These are phyloP conservation scores for Astragalus glycyphyllos DNA, from an alignment of 306 rosid species.

Conservation along the genomic window DNA sequence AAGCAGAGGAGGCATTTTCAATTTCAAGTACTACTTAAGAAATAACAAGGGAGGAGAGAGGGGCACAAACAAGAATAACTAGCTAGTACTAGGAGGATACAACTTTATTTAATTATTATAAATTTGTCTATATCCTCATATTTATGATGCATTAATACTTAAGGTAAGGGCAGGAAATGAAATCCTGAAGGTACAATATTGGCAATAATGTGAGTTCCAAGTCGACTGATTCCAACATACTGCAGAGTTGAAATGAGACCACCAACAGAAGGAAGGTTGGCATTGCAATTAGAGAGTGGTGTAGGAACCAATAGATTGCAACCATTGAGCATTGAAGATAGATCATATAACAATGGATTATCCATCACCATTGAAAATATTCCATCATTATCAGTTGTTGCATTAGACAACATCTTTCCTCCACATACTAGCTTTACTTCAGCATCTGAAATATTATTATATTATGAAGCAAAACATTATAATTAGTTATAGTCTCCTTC, in stretches of 20 bases:
- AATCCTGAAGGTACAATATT: slow-evolving; percentile 46
- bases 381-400: slow-evolving; percentile 39
- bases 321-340: slow-evolving; percentile 36
- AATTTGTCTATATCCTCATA: background rate
- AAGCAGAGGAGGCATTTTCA: slow-evolving; percentile 9
- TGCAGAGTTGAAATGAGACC: slow-evolving; percentile 36
- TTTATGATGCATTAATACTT: background rate
- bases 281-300: slow-evolving; percentile 46
- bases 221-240: slow-evolving; percentile 28
- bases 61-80: background rate
- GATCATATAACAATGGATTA: slow-evolving; percentile 27
- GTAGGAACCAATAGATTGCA: slow-evolving; percentile 45
- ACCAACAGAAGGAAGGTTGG: slow-evolving; percentile 46
- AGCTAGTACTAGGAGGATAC: background rate
- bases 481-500: too few relatives aligned
- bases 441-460: slow-evolving; percentile 48
- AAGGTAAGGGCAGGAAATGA: slow-evolving; percentile 41
- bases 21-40: background rate
- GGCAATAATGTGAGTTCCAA: slow-evolving; percentile 34
- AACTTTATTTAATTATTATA: slow-evolving; percentile 36
- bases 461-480: too few relatives aligned
- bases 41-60: background rate
- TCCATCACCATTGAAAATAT: slow-evolving; percentile 38
- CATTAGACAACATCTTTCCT: slow-evolving; percentile 32
- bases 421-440: slow-evolving; percentile 44